These are phyloP conservation scores for Kazachstania psychrophila DNA, from an alignment of 805 yeast genomes.

Conservation along the genomic window DNA sequence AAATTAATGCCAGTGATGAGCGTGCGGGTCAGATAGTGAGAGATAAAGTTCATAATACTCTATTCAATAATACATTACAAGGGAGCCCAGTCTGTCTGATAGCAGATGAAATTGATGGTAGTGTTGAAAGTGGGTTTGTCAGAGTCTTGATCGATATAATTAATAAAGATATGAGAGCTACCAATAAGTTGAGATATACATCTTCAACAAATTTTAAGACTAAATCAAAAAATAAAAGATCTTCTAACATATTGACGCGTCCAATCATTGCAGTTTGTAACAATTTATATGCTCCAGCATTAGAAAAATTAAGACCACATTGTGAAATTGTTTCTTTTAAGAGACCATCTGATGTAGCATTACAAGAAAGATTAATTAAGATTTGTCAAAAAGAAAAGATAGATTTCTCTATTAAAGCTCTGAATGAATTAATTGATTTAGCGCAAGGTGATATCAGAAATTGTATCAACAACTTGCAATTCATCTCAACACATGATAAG, in stretches of 20 bases:
- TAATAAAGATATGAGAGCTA: slow-evolving; percentile 47
- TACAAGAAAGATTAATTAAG: slow-evolving; percentile 39
- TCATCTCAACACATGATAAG: slow-evolving; percentile 26
- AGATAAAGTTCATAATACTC: slow-evolving; percentile 50
- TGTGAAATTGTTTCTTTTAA: slow-evolving; percentile 65
- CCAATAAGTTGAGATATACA: slow-evolving; percentile 26
- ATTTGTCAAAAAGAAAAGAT: slow-evolving; percentile 50
- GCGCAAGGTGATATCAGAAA: slow-evolving; percentile 81
- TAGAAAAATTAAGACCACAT: slow-evolving; percentile 63
- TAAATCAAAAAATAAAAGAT: slow-evolving; percentile 26
- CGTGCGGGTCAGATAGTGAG: slow-evolving; percentile 50
- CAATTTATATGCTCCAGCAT: slow-evolving; percentile 64
- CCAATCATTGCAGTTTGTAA: slow-evolving; percentile 92
- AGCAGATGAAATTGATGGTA: slow-evolving; percentile 86
- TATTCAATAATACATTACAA: slow-evolving; percentile 54
- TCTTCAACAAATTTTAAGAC: slow-evolving; percentile 9
- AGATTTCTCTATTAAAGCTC: slow-evolving; percentile 36
- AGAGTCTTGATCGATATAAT: slow-evolving; percentile 48
- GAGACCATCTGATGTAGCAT: slow-evolving; percentile 43
- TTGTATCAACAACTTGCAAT: slow-evolving; percentile 76
- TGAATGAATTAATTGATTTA: slow-evolving; percentile 57
- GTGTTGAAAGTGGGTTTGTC: slow-evolving; percentile 57
- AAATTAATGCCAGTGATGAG: slow-evolving; percentile 80
- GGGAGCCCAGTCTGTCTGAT: slow-evolving; percentile 74
- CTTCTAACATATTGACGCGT: slow-evolving; percentile 45